These are phyloP conservation scores for Pythium oligandrum DNA, from an alignment of 352 stramenopile genomes.

Conservation along the genomic window DNA sequence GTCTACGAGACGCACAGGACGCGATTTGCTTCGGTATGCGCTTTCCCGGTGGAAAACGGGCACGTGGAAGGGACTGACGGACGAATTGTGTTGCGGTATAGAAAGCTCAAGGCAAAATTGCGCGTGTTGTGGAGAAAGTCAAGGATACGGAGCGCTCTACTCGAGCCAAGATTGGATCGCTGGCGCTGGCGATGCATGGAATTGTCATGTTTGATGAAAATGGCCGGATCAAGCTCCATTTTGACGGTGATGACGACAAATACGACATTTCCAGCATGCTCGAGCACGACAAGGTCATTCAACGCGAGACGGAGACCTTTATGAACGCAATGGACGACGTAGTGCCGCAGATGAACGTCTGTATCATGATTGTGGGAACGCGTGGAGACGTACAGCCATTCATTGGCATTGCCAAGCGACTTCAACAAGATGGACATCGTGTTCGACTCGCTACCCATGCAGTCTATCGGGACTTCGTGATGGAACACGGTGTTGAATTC, in stretches of 20 bases:
- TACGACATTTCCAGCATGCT: constrained; percentile 35
- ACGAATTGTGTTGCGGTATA: too few species aligned
- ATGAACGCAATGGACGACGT: too few species aligned
- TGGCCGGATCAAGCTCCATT: constrained; percentile 47
- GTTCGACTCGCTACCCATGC: constrained; percentile 90
- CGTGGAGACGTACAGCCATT: constrained; percentile 86
- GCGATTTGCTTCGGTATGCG: too few species aligned
- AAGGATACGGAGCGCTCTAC: too few species aligned
- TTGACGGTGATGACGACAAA: constrained; percentile 38
- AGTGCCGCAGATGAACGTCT: constrained; percentile 59
- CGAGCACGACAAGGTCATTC: constrained; percentile 19
- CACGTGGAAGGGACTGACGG: too few species aligned
- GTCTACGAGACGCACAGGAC: too few species aligned
- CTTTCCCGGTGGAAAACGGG: too few species aligned
- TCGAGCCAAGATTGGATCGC: too few species aligned
- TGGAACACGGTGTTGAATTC: constrained; percentile 69
- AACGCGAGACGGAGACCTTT: too few species aligned
- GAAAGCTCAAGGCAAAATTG: too few species aligned
- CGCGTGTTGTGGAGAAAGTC: too few species aligned
- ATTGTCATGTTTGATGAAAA: constrained; percentile 37
- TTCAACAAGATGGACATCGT: constrained; percentile 83
- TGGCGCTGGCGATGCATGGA: too few species aligned
- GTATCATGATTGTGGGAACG: constrained; percentile 89
- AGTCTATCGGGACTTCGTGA: constrained; percentile 85
- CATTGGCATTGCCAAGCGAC: constrained; percentile 78